Evolutionary conservation across 805 yeast genomes (phyloP), one percentile per base, ranked within the genome.

Genomic region (Kazachstania kunashirensis): DNA sequence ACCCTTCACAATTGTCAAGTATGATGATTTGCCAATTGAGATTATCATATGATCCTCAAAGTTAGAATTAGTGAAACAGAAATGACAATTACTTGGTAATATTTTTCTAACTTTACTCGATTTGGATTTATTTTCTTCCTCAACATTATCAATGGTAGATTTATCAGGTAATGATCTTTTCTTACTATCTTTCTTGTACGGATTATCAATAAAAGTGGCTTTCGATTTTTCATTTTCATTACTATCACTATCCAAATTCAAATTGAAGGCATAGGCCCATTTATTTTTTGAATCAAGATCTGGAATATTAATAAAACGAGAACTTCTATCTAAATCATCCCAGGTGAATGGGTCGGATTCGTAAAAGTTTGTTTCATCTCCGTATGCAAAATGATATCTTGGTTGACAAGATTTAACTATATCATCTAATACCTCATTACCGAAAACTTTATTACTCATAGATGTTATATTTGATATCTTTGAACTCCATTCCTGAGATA

Each of bases 1-100:
- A 0, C 96, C 96, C 51, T 82, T 85, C 0, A 95, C 94, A 12
- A 78, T 66, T 0, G 96, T 79, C 39, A 86, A 34, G 53, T 85
- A 86, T 0, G 75, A 61, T 31, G 65, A 63, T 10, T 70, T 68
- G 0, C 84, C 89, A 36, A 88, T 79, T 0, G 92, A 73, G 1
- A 85, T 68, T 10, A 86, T 73, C 80, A 88, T 75, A 55, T 85
- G 94, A 2, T 82, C 66, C 45, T 80, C 88, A 6, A 82, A 68
- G 11, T 77, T 70, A 0, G 94, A 82, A 49, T 84, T 84, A 1
- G 89, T 74, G 14, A 86, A 67, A 53, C 96, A 86, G 51, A 86
- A 84, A 59, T 83, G 86, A 52, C 96, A 86, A 30, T 65, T 59
- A 11, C 63, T 65, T 0, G 89, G 85, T 0, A 68, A 52, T 2